Percentiles rank a stretch among this genome's conserved stretches.
Evolutionary conservation across 257 asterid species (phyloP).

Genomic region (Nemophila menziesii): DNA sequence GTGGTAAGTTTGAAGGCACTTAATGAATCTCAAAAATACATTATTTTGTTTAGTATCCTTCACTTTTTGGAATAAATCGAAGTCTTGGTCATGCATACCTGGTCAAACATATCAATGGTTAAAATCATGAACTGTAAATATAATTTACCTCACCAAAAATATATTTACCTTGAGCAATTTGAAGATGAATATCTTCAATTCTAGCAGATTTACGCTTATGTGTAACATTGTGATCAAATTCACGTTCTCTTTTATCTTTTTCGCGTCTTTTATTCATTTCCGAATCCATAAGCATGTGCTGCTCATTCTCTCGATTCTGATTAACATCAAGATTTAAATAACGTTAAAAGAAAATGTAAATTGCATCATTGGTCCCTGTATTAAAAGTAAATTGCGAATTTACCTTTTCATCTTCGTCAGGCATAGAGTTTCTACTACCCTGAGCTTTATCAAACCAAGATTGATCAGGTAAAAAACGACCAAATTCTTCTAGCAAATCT

Average conservation of each 20-base stretch:
- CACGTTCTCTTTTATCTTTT: constrained; percentile 36
- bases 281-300: constrained; percentile 34
- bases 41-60: constrained; percentile 19
- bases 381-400: constrained; percentile 9
- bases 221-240: constrained; percentile 25
- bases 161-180: constrained; percentile 30
- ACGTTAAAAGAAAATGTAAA: constrained; percentile 12
- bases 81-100: constrained; percentile 47
- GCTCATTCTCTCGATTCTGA: constrained; percentile 33
- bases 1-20: constrained; percentile 20
- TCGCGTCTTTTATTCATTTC: constrained; percentile 37
- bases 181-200: constrained; percentile 36
- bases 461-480: constrained; percentile 77
- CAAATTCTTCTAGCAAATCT: constrained; percentile 90
- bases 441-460: constrained; percentile 29
- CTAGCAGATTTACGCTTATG: constrained; percentile 38
- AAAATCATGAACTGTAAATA: constrained; percentile 1
- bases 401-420: constrained; percentile 70
- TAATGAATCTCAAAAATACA: constrained; percentile 20
- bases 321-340: constrained; percentile 11
- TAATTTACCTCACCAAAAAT: neutral
- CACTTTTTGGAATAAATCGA: constrained; percentile 46
- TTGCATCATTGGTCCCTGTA: constrained; percentile 14
- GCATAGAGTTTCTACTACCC: constrained; percentile 34
- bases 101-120: constrained; percentile 14